A percentile compares a stretch with the other conserved stretches of the same genome.
Conservation (phyloP, 306 rosid species). For the Erythrophleum fordii region DNA sequence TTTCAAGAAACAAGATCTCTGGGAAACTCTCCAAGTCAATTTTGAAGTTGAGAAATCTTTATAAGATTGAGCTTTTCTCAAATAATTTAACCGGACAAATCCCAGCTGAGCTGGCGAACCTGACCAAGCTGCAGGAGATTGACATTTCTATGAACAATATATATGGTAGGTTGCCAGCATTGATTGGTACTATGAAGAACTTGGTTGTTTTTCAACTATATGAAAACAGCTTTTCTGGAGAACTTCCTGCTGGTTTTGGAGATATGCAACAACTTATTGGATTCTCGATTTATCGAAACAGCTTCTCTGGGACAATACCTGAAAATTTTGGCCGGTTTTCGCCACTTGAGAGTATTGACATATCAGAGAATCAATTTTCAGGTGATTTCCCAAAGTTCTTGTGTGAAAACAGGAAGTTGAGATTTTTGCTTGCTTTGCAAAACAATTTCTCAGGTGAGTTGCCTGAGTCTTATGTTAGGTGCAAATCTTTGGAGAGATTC, state of each 20-base stretch:
- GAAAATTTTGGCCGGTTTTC: conserved; percentile 71
- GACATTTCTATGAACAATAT: conserved; percentile 75
- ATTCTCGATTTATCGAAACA: conserved; percentile 74
- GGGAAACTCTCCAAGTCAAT: conserved; percentile 80
- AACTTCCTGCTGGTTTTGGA: conserved; percentile 82
- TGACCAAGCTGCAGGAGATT: conserved; percentile 73
- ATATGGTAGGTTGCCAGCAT: conserved; percentile 68
- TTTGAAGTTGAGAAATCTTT: conserved; percentile 60
- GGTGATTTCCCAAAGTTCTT: conserved; percentile 85
- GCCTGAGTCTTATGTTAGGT: conserved; percentile 63
- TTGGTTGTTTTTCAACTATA: conserved; percentile 81
- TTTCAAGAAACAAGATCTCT: conserved; percentile 75
- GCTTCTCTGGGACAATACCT: conserved; percentile 74
- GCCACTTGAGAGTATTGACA: conserved; percentile 75
- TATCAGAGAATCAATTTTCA: conserved; percentile 90
- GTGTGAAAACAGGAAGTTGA: conserved; percentile 69
- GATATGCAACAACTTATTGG: conserved; percentile 73
- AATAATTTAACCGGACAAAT: conserved; percentile 78
- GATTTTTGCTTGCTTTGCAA: conserved; percentile 78
- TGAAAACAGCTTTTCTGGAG: conserved; percentile 76
- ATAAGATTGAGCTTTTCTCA: conserved; percentile 71
- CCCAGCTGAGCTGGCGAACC: conserved; percentile 71
- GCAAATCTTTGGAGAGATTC: conserved; percentile 76
- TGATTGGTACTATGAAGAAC: conserved; percentile 67
- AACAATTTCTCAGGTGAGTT: conserved; percentile 82